Evolutionary conservation across 2,329 filamentous ascomycete genomes (phyloP), one percentile per base, ranked within the genome.

Genomic region (Arthrobotrys musiformis): DNA sequence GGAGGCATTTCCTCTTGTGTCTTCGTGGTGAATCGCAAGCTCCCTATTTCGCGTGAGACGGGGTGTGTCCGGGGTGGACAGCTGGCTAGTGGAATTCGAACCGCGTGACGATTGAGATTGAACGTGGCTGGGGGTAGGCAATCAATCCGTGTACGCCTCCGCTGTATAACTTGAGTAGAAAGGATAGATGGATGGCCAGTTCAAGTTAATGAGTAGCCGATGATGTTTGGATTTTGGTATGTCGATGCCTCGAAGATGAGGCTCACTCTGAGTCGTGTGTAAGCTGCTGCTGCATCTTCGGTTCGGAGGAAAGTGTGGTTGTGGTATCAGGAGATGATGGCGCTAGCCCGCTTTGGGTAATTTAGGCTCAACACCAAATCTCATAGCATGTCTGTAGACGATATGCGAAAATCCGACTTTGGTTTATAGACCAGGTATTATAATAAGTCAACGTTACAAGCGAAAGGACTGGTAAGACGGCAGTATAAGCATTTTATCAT

Each of bases 201-300:
- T 77, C 73, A 70, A 77, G 60, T 26, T 61, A 77, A 70, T 77
- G 66, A 70, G 73, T 62, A 70, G 66, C 66, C 50, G 7, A 42
- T 46, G 54, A 42, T 40, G 33, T 17, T 42, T 42, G 37, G 15
- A 7, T 40, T 40, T 75, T 30, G 48, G 60, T 58, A n/a, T 54
- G 30, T 26, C 56, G 56, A 76, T 46, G 30, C 40, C 42, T 37
- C 26, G 26, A 33, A 15, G 30, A 61, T 69, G 66, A 58, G 54
- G 54, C 54, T 37, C 37, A 42, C 40, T 6, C 7, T 15, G 13
- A 35, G 62, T 66, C 33, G 44, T 24, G 44, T 28, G 33, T 42
- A n/a, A n/a, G 37, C 15, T 42, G 37, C 28, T 26, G 44, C 30
- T 13, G 13, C 13, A 26, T 48, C 19, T 26, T 26, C 6, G 1